Percentiles rank a stretch among this genome's conserved stretches.
Conservation (phyloP, 176 grass and related monocot genomes). For the Ananas comosus region DNA sequence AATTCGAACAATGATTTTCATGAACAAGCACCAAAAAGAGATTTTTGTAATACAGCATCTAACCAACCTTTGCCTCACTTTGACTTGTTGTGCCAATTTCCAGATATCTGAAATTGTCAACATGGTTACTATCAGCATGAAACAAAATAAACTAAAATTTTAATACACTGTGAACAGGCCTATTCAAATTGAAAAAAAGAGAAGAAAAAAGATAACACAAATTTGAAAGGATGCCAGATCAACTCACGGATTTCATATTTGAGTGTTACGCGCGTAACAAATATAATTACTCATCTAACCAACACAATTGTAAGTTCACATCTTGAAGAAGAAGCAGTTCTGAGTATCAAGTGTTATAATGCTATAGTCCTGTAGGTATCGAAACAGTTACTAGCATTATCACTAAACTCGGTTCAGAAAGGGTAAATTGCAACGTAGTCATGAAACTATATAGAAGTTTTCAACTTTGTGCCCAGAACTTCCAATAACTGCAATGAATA, state of each 20-base stretch:
- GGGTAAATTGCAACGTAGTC: too few species aligned
- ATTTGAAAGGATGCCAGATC: not conserved
- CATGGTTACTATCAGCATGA: constrained; percentile 13
- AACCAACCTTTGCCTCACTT: constrained; percentile 99
- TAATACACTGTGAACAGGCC: not conserved
- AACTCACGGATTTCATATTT: not conserved
- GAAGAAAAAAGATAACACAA: not conserved
- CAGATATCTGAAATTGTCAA: constrained; percentile 78
- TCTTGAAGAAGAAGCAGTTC: too few species aligned
- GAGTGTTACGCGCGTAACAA: not conserved
- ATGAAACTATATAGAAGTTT: too few species aligned
- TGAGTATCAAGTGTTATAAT: too few species aligned
- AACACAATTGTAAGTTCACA: too few species aligned
- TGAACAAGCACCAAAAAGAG: not conserved
- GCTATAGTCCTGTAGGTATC: too few species aligned
- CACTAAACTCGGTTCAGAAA: too few species aligned
- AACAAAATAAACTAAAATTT: not conserved
- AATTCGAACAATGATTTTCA: not conserved
- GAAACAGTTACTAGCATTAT: too few species aligned
- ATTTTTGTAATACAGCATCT: constrained; percentile 1
- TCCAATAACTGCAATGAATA: too few species aligned
- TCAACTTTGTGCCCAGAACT: too few species aligned
- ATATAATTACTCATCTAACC: too few species aligned
- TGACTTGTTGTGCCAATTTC: constrained; percentile 77
- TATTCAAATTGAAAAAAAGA: constrained; percentile 9